phyloP scores from a whole-genome alignment of 306 rosid genomes.

The Geum urbanum region DNA sequence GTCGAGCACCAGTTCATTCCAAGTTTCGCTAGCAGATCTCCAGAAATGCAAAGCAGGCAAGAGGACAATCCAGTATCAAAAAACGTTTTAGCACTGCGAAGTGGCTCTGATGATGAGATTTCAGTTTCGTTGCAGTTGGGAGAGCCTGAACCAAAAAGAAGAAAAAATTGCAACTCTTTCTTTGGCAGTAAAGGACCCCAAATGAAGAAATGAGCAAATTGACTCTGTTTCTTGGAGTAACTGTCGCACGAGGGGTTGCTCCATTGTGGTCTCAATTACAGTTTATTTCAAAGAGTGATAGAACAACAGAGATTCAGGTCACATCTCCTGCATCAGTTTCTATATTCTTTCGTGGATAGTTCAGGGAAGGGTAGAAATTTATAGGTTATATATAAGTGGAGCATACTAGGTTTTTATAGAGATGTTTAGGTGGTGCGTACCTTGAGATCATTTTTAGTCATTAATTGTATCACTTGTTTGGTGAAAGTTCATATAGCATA shows the following conservation, averaged over 20 bases:
- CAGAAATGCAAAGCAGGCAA: slow-evolving; percentile 41
- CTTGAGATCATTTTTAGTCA: slow-evolving; percentile 24
- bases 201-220: slow-evolving; percentile 30
- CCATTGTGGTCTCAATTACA: slow-evolving; percentile 22
- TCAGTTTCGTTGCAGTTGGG: slow-evolving; percentile 75
- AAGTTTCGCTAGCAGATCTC: slow-evolving; percentile 44
- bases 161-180: slow-evolving; percentile 48
- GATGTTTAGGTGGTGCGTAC: slow-evolving; percentile 37
- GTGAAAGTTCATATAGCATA: slow-evolving; percentile 42
- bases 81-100: slow-evolving; percentile 50
- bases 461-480: slow-evolving; percentile 34
- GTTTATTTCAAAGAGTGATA: slow-evolving; percentile 25
- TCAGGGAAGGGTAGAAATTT: slow-evolving; percentile 28
- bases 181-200: slow-evolving; percentile 36
- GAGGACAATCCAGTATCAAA: slow-evolving; percentile 37
- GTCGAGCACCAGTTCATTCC: slow-evolving; percentile 79
- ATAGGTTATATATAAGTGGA: slow-evolving; percentile 51
- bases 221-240: slow-evolving; percentile 27
- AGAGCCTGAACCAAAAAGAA: slow-evolving; percentile 69
- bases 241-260: slow-evolving; percentile 23
- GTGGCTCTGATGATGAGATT: slow-evolving; percentile 59
- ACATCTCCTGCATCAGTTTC: slow-evolving; percentile 32
- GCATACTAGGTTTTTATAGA: slow-evolving; percentile 46
- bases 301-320: slow-evolving; percentile 26
- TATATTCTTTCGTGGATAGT: slow-evolving; percentile 36